Percentiles rank a stretch among this genome's conserved stretches.
phyloP scores from a whole-genome alignment of 2,329 filamentous ascomycete species.

The Chrysoporthe puriensis region DNA sequence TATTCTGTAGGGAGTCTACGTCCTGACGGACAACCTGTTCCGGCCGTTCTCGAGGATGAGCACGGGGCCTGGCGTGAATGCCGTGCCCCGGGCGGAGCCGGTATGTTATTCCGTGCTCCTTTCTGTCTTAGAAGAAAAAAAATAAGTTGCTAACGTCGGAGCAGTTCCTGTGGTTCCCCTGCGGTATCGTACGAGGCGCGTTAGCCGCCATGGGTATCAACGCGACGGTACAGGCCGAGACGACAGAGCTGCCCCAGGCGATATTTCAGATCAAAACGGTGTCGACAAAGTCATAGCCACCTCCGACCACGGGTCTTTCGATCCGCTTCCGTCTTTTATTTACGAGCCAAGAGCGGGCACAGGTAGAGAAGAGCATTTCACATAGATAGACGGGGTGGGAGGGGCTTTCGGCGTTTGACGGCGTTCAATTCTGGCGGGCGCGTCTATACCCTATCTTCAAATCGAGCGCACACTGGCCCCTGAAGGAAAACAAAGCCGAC shows the following conservation, averaged over 20 bases:
- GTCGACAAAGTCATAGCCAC: slow-evolving; percentile 61
- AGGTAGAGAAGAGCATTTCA: slow-evolving; percentile 16
- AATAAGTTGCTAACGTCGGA: neutral
- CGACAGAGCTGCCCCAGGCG: slow-evolving; percentile 81
- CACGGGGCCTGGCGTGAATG: slow-evolving; percentile 74
- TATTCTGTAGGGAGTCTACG: slow-evolving; percentile 77
- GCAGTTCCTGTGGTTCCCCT: slow-evolving; percentile 93
- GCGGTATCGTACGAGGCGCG: slow-evolving; percentile 89
- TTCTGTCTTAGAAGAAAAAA: slow-evolving; percentile 12
- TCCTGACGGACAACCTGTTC: slow-evolving; percentile 91
- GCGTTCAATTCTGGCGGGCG: slow-evolving; percentile 23
- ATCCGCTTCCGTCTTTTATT: neutral
- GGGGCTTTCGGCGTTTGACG: slow-evolving; percentile 16
- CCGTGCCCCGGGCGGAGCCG: slow-evolving; percentile 74
- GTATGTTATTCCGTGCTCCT: slow-evolving; percentile 54
- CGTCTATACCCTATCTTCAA: slow-evolving; percentile 26
- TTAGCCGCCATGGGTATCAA: slow-evolving; percentile 88
- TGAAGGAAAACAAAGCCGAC: neutral
- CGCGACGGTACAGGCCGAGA: slow-evolving; percentile 90
- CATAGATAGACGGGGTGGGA: slow-evolving; percentile 8
- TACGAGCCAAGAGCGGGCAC: slow-evolving; percentile 5
- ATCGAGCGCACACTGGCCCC: slow-evolving; percentile 3
- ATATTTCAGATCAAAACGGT: slow-evolving; percentile 95
- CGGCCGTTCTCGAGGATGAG: slow-evolving; percentile 89
- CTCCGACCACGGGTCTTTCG: neutral